Evolutionary conservation across 2,329 filamentous ascomycete species (phyloP).

Genomic region (Fusarium torulosum): DNA sequence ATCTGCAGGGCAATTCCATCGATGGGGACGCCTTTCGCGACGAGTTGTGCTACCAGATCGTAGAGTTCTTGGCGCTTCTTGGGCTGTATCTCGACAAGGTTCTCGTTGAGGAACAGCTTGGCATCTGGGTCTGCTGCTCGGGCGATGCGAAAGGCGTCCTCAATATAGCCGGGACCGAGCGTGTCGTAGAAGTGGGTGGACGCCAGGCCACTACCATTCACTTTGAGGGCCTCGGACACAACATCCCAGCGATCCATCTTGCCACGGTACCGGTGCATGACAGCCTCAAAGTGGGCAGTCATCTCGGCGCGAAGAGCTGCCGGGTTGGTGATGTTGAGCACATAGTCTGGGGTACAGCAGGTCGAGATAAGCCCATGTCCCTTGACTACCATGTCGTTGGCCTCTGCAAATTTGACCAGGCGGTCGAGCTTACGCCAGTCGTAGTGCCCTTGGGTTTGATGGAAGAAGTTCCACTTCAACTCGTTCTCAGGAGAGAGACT

Average conservation of each 20-base stretch:
- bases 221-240: background rate
- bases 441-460: background rate
- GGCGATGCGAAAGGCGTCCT: background rate
- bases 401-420: background rate
- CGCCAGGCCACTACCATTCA: background rate
- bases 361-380: background rate
- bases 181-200: background rate
- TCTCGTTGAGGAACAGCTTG: constrained; percentile 1
- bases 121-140: background rate
- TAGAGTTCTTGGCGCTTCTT: constrained; percentile 1
- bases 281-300: background rate
- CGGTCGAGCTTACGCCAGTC: background rate
- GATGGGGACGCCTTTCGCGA: background rate
- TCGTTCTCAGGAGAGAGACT: constrained; percentile 1
- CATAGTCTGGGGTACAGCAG: background rate
- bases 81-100: background rate
- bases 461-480: background rate
- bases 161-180: background rate
- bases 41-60: background rate
- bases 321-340: background rate
- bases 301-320: background rate
- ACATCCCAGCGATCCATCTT: constrained; percentile 2
- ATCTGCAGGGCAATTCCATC: background rate
- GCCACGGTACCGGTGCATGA: constrained; percentile 8
- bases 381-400: constrained; percentile 2